Evolutionary conservation across 2,329 filamentous ascomycete genomes (phyloP), one percentile per base, ranked within the genome.

Genomic region (Knufia fluminis): DNA sequence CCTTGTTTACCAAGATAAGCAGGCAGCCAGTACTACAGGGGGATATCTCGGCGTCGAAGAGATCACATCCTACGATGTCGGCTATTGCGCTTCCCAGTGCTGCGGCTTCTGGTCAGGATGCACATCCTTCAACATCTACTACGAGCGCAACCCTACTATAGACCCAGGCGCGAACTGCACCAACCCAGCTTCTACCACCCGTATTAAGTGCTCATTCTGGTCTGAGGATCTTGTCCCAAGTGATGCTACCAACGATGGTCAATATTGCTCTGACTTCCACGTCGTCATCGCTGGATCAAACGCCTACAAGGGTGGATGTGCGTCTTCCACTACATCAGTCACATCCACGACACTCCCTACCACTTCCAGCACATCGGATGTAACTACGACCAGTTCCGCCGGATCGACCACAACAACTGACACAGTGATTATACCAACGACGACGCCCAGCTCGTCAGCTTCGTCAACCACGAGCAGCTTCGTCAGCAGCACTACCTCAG

Each of bases 61-160:
- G 23, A 41, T 55, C 36, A 51, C 52, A 22, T 33, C 47, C 10
- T 55, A 55, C 31, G 51, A 55, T 20, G 49, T 39, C 41, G 16
- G 16, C 35, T 46, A 48, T 26, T 50, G 53, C 28, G 53, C 53
- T 17, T 32, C 44, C 1, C 42, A 50, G n/a, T 55, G 53, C 38
- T 68, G 65, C 46, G 32, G 49, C 36, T 43, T 39, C 24, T 31
- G 48, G 10, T 41, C 46, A 12, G 48, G 48, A 19, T 55, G 53
- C 26, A 41, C 45, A 17, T 51, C 53, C 9, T 55, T 55, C 46
- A 38, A 53, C 17, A 51, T 55, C 23, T 55, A 53, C 46, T 55
- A 53, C 44, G 53, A 55, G 51, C 61, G 66, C 36, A 63, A 67
- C 44, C 66, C 67, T 9, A 57, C 53, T 4, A 19, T 64, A 14